Percentiles rank a stretch among this genome's conserved stretches.
Conservation (phyloP, 2,329 filamentous ascomycete genomes). For the Clathrospora elynae region DNA sequence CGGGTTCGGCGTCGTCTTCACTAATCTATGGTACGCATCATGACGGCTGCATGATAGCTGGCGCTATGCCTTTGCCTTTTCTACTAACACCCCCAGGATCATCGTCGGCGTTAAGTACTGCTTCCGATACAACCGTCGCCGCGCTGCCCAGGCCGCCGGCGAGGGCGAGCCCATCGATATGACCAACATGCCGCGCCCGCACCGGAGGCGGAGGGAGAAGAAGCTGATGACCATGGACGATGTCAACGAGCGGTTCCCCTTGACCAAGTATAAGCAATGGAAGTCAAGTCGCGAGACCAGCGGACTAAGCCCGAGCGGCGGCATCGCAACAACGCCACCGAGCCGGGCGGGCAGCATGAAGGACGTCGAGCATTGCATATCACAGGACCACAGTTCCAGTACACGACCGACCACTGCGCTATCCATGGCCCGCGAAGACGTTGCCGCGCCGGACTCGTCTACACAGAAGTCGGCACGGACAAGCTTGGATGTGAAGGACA, state of each 20-base stretch:
- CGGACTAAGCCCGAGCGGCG: conserved; percentile 81
- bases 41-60: neutral
- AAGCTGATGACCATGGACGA: conserved; percentile 99
- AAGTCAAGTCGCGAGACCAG: conserved; percentile 80
- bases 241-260: conserved; percentile 94
- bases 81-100: conserved; percentile 69
- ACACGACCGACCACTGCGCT: conserved; percentile 46
- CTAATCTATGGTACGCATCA: conserved; percentile 81
- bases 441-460: conserved; percentile 49
- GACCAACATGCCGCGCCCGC: conserved; percentile 80
- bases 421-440: conserved; percentile 52
- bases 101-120: conserved; percentile 99
- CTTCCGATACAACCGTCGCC: conserved; percentile 96
- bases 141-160: conserved; percentile 74
- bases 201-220: conserved; percentile 89
- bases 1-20: conserved; percentile 97
- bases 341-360: conserved; percentile 77
- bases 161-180: conserved; percentile 85
- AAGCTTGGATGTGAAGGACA: conserved; percentile 29
- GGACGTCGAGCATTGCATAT: conserved; percentile 60
- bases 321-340: conserved; percentile 71
- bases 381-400: conserved; percentile 41
- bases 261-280: conserved; percentile 97
- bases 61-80: conserved; percentile 1
- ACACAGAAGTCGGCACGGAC: conserved; percentile 26